Conservation (phyloP, 345 rosid genomes). For the Eucalyptus pauciflora region DNA sequence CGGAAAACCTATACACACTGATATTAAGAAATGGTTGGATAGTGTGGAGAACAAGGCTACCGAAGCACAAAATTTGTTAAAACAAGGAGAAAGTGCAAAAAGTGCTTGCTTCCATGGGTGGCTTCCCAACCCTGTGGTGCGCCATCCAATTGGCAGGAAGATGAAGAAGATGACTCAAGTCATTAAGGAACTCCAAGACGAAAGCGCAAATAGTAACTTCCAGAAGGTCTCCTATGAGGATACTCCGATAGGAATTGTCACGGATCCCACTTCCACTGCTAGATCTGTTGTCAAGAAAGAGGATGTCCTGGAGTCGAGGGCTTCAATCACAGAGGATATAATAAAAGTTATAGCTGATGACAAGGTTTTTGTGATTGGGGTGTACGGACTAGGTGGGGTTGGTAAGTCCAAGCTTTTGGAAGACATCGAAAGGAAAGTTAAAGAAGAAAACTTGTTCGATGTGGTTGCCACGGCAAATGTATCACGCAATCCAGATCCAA, state of each 20-base stretch:
- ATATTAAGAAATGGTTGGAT: background rate
- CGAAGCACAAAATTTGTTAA: background rate
- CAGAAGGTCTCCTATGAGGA: background rate
- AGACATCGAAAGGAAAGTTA: accelerated
- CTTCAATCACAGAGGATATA: background rate
- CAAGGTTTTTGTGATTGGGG: background rate
- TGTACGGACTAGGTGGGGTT: background rate
- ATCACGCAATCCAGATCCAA: background rate
- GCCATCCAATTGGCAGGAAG: background rate
- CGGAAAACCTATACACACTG: background rate
- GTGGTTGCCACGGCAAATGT: background rate
- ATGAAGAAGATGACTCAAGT: background rate
- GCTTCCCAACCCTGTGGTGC: background rate
- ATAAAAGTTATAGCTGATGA: background rate
- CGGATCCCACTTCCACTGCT: accelerated
- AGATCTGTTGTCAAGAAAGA: background rate
- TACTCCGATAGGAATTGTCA: background rate
- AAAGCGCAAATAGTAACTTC: accelerated
- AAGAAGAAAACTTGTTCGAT: accelerated
- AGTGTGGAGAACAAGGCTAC: accelerated
- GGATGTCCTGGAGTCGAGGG: background rate
- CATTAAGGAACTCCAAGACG: background rate
- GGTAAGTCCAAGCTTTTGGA: constrained; percentile 2
- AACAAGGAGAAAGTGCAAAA: background rate
- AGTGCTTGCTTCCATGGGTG: accelerated